These are phyloP conservation scores for Xylariaceae sp. DNA, from an alignment of 2,329 filamentous ascomycete species.

Conservation along the genomic window DNA sequence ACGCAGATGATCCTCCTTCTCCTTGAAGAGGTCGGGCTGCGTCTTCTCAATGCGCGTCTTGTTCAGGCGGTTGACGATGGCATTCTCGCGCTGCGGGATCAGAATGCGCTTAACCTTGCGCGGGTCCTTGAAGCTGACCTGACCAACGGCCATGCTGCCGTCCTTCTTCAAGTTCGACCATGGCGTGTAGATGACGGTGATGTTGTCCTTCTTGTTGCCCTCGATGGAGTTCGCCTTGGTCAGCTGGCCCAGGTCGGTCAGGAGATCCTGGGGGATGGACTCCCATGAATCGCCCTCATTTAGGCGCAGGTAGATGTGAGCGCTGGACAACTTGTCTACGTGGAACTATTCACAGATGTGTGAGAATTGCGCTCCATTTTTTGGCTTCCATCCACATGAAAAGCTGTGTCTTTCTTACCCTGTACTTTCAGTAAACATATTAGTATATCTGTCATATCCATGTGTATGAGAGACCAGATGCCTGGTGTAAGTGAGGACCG, in stretches of 20 bases:
- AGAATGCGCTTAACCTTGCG: constrained; percentile 80
- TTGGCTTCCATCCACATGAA: neutral
- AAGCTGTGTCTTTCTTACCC: constrained; percentile 25
- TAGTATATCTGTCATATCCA: neutral
- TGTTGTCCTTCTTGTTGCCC: constrained; percentile 98
- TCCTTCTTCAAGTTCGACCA: constrained; percentile 97
- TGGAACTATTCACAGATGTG: constrained; percentile 62
- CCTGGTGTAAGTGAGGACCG: constrained; percentile 28
- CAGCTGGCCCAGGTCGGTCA: constrained; percentile 89
- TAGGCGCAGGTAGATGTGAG: constrained; percentile 91
- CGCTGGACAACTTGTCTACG: constrained; percentile 93
- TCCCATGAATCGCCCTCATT: constrained; percentile 79
- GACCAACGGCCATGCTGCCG: constrained; percentile 89
- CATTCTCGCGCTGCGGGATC: constrained; percentile 75
- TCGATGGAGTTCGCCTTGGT: constrained; percentile 99
- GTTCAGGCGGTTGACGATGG: constrained; percentile 94
- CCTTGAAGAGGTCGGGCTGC: constrained; percentile 74
- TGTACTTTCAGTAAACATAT: neutral
- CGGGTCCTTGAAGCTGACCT: constrained; percentile 89
- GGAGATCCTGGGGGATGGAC: constrained; percentile 63
- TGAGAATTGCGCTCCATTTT: constrained; percentile 2
- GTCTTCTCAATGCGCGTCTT: constrained; percentile 92
- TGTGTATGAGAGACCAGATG: neutral
- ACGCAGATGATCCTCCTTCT: constrained; percentile 71
- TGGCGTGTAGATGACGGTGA: constrained; percentile 94